Conservation (phyloP, 2,329 filamentous ascomycete genomes). For the Pseudocercospora fuligena region DNA sequence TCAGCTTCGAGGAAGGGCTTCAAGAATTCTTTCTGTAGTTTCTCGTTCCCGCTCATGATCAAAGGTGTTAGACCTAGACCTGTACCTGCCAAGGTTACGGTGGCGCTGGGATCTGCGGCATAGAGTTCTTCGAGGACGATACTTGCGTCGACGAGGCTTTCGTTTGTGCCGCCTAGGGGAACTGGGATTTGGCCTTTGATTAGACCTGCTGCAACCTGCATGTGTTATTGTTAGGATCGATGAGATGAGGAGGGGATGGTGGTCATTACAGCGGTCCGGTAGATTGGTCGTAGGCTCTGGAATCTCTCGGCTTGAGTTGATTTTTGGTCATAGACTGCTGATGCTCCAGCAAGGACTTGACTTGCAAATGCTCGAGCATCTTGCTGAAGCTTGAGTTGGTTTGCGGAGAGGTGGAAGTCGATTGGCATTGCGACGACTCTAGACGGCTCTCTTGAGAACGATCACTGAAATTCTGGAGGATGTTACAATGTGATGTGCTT, state of each 20-base stretch:
- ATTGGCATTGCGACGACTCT: constrained; percentile 7
- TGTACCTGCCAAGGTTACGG: constrained; percentile 58
- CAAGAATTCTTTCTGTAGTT: constrained; percentile 52
- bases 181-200: constrained; percentile 55
- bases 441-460: too few species aligned
- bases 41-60: constrained; percentile 50
- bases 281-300: constrained; percentile 54
- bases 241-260: neutral
- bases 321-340: constrained; percentile 34
- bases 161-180: constrained; percentile 52
- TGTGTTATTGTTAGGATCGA: neutral
- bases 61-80: constrained; percentile 59
- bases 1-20: constrained; percentile 51
- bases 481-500: neutral
- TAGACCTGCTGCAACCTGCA: constrained; percentile 44
- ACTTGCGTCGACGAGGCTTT: constrained; percentile 53
- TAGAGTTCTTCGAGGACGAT: constrained; percentile 61
- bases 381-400: constrained; percentile 12
- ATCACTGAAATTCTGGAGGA: neutral
- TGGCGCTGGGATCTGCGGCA: constrained; percentile 55
- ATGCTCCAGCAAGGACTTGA: constrained; percentile 34
- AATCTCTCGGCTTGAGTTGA: constrained; percentile 48
- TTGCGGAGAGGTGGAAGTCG: constrained; percentile 16
- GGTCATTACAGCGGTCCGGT: constrained; percentile 46
- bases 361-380: constrained; percentile 37